Base-by-base conservation (phyloP, 495 filamentous ascomycete genomes). In the Barbatosphaeria neglecta region DNA sequence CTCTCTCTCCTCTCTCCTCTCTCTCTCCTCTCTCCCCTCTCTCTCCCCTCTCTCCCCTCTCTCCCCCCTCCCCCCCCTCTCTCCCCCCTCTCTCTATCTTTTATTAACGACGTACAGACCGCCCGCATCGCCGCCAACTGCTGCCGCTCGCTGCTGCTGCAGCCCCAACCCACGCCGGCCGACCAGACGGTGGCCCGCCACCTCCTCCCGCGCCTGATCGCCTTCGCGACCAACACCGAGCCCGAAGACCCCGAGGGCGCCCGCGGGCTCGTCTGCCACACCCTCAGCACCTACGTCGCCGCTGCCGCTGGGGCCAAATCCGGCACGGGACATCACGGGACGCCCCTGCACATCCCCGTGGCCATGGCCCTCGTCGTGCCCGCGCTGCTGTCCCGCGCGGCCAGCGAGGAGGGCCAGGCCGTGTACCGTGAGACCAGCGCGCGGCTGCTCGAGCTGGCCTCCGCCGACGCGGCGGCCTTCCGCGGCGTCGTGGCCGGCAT, bases 101-200 rank as follows among this genome's bases (percentile, higher is more conserved):
- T n/a, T n/a, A n/a, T n/a, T n/a, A n/a, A n/a, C n/a, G n/a, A 9
- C 9, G 41, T 28, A 44, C 28, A 88, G 84, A 74, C 85, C 57
- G 83, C 86, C 22, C 94, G 85, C 53, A 86, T 95, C 28, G 90
- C 92, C 5, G 81, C 86, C 17, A 85, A 87, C 53, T 96, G 92
- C 62, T 73, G 86, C 43, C 80, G 90, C 37, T 87, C 87, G 4
- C 78, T 98, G 19, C 64, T 93, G 19, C 71, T 87, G 24, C 72
- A 80, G 6, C 71, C 63, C 6, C 65, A 78, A 0, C 80, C 81
- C 39, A 84, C 78, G 6, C 55, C 69, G 6, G 81, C 84, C 2
- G 83, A 92, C 53, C 78, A 87, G 52, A 75, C 80, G 20, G 77
- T 96, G 31, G 72, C 82, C 13, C 74, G 83, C 42, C 77, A 82